A percentile compares a stretch with the other conserved stretches of the same genome.
These are phyloP conservation scores for Elymus sibiricus DNA, from an alignment of 176 grass and related monocot genomes.

Conservation along the genomic window DNA sequence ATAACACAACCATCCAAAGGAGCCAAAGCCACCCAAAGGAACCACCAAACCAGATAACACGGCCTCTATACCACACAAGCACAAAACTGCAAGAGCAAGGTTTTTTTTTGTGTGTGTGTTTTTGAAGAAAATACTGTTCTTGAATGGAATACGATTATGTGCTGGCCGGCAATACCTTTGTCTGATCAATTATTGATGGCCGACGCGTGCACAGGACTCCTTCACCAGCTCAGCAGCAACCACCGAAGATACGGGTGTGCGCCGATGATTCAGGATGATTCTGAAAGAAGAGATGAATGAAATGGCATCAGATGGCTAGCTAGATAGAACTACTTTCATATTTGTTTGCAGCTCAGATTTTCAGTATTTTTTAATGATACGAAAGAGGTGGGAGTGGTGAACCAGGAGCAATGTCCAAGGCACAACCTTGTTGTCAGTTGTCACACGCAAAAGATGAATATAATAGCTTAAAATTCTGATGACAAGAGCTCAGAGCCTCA, in stretches of 20 bases:
- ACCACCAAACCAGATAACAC: constrained; percentile 4
- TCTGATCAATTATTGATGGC: constrained; percentile 23
- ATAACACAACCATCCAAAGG: constrained; percentile 32
- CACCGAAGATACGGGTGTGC: background rate
- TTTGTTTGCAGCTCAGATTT: constrained; percentile 22
- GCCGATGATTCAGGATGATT: constrained; percentile 16
- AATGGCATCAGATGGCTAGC: constrained; percentile 28
- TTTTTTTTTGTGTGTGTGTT: background rate
- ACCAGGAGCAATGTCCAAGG: constrained; percentile 37
- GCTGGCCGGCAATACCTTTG: constrained; percentile 30
- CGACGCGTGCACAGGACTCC: background rate
- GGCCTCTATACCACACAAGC: constrained; percentile 9
- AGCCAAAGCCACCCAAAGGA: background rate
- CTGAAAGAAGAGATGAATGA: constrained; percentile 35
- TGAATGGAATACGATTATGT: background rate
- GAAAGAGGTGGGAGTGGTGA: constrained; percentile 28
- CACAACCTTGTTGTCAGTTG: constrained; percentile 37
- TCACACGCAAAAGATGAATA: constrained; percentile 32
- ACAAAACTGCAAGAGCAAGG: background rate
- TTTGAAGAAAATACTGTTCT: background rate
- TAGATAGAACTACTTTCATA: background rate
- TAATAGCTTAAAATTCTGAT: constrained; percentile 2
- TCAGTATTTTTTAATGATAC: constrained; percentile 37
- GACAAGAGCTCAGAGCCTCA: background rate
- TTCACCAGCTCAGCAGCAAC: constrained; percentile 18